Conservation (phyloP, 805 yeast species). For the Sugiyamaella marilandica region DNA sequence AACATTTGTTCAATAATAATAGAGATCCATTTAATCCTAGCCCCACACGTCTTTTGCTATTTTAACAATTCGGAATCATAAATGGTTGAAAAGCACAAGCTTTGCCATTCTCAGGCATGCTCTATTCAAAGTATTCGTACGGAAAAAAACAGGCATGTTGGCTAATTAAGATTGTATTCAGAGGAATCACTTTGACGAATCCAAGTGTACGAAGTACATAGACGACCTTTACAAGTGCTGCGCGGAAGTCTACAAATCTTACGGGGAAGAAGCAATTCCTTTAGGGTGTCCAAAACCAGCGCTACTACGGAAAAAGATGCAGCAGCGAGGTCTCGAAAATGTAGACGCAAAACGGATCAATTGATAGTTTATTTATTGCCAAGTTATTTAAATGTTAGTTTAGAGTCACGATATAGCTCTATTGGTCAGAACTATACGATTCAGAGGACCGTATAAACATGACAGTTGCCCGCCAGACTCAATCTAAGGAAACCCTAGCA, state of each 20-base stretch:
- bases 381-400: slow-evolving; percentile 8
- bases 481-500: slow-evolving; percentile 23
- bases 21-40: neutral
- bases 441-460: slow-evolving; percentile 15
- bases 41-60: too few relatives aligned
- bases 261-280: slow-evolving; percentile 57
- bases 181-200: slow-evolving; percentile 59
- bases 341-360: slow-evolving; percentile 3
- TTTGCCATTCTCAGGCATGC: slow-evolving; percentile 75
- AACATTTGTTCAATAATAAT: neutral
- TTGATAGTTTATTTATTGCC: neutral
- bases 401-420: slow-evolving; percentile 14
- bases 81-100: slow-evolving; percentile 25
- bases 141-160: neutral
- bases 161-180: slow-evolving; percentile 54
- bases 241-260: slow-evolving; percentile 51
- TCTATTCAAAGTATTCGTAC: slow-evolving; percentile 59
- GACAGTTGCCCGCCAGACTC: slow-evolving; percentile 1
- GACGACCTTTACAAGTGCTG: slow-evolving; percentile 76
- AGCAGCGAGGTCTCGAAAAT: slow-evolving; percentile 52
- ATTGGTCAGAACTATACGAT: slow-evolving; percentile 9
- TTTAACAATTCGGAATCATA: neutral
- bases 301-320: slow-evolving; percentile 56
- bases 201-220: slow-evolving; percentile 64
- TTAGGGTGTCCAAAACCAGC: slow-evolving; percentile 76